These are phyloP conservation scores for Falciphora oryzae DNA, from an alignment of 2,329 filamentous ascomycete genomes.

Conservation along the genomic window DNA sequence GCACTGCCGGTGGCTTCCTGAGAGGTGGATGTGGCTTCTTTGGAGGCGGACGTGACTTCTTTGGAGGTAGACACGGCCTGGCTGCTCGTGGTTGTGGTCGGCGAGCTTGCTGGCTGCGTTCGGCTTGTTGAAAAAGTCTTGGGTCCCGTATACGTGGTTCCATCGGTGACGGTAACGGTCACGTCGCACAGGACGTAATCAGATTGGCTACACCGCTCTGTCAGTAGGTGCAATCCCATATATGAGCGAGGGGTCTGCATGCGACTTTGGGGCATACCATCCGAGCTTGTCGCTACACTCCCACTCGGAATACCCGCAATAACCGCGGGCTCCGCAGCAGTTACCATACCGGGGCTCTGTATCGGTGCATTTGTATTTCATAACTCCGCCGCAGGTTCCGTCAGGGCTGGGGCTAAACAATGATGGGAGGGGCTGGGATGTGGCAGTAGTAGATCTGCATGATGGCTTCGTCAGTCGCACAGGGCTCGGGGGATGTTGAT, in stretches of 20 bases:
- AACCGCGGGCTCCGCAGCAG: slow-evolving; percentile 2
- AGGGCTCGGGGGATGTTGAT: no score
- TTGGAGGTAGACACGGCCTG: no score
- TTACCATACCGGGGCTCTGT: slow-evolving; percentile 1
- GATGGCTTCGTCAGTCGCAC: no score
- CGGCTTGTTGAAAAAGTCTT: background rate
- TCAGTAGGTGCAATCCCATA: background rate
- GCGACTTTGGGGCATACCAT: background rate
- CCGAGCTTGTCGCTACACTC: background rate
- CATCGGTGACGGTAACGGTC: background rate
- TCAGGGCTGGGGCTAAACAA: background rate
- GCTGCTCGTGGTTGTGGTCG: background rate
- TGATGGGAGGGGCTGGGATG: no score
- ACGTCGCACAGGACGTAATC: background rate
- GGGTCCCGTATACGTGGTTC: background rate
- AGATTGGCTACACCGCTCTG: background rate
- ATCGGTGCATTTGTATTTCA: slow-evolving; percentile 1
- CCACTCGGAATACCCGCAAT: background rate
- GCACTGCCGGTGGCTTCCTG: no score
- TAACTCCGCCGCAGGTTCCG: background rate
- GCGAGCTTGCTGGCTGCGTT: background rate
- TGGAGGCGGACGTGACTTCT: no score
- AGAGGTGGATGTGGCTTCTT: no score
- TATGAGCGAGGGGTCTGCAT: background rate
- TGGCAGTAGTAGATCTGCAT: no score